Base-by-base conservation (phyloP, 2,329 filamentous ascomycete genomes). In the Aspergillus felis region DNA sequence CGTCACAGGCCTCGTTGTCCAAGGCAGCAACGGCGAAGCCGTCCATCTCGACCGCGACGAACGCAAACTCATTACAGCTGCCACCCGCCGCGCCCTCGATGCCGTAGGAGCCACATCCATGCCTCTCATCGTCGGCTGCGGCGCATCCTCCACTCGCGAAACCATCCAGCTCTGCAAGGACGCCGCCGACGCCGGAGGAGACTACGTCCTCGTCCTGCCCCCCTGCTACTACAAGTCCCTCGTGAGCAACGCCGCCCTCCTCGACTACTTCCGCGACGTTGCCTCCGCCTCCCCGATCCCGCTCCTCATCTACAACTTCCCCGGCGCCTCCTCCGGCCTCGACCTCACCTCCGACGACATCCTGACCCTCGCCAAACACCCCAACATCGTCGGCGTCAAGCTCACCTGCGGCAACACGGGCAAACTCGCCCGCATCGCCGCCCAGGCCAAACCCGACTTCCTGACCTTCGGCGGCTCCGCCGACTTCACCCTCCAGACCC, bases 391-490 rank as follows among this genome's bases (percentile, higher is more conserved):
- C 52, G 87, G 86, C 29, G 84, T 86, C 53, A 90, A 90, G 76
- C 76, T 90, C 55, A 90, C 87, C 2, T 90, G 88, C 67, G 88
- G 87, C n/a, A 86, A 84, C 63, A 88, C 89, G 32, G 88, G 86
- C 57, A 91, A 91, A 74, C 81, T 91, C 51, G 84, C 85, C 3
- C 79, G 88, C 8, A 79, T 91, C 3, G 78, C 80, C 0, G 78
- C 81, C 1, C 72, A 74, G 25, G 74, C 82, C 25, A 71, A 74
- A 52, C 54, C 66, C 17, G 77, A 75, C 7, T 95, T 92, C 79
- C 89, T 94, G 84, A 91, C 90, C 22, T 92, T 94, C 69, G 91
- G 91, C 49, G 91, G 91, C 63, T 90, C 94, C 73, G 91, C 89
- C 69, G 91, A 95, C 76, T 95, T 95, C 74, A 92, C 90, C 0